A percentile compares a stretch with the other conserved stretches of the same genome.
These are phyloP conservation scores for Neurospora intermedia DNA, from an alignment of 495 filamentous ascomycete genomes.

Conservation along the genomic window DNA sequence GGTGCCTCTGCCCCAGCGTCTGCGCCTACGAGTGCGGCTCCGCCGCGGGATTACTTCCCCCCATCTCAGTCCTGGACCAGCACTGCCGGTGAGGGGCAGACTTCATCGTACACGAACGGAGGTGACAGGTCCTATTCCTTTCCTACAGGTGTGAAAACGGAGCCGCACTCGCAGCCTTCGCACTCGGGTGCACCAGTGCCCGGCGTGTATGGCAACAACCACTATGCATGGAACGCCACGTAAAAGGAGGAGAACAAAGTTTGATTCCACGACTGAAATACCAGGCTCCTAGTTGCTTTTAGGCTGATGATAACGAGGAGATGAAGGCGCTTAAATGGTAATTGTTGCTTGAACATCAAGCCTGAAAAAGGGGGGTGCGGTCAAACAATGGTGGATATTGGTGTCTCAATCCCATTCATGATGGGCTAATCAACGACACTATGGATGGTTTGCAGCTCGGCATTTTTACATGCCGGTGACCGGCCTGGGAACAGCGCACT, in stretches of 20 bases:
- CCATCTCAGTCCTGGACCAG: slow-evolving; percentile 33
- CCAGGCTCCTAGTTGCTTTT: neutral
- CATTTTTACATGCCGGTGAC: neutral
- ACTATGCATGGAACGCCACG: slow-evolving; percentile 19
- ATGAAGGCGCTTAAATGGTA: neutral
- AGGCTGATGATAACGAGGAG: neutral
- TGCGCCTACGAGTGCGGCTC: slow-evolving; percentile 15
- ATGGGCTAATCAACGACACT: neutral
- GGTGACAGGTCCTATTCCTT: slow-evolving; percentile 30
- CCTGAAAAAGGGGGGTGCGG: neutral
- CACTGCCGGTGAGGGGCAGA: slow-evolving; percentile 28
- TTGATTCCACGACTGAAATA: neutral
- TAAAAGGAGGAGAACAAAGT: neutral
- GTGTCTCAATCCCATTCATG: neutral
- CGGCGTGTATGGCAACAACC: slow-evolving; percentile 7
- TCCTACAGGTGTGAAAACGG: slow-evolving; percentile 14
- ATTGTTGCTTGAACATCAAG: neutral
- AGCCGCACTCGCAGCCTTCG: slow-evolving; percentile 4
- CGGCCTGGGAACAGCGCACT: neutral
- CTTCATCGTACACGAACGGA: slow-evolving; percentile 25
- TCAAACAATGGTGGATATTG: neutral
- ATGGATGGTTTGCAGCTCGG: neutral
- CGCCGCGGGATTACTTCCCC: slow-evolving; percentile 38
- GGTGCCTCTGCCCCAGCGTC: slow-evolving; percentile 2
- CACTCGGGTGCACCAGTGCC: slow-evolving; percentile 5